These are phyloP conservation scores for Avena eriantha DNA, from an alignment of 176 grass and related monocot genomes.

Conservation along the genomic window DNA sequence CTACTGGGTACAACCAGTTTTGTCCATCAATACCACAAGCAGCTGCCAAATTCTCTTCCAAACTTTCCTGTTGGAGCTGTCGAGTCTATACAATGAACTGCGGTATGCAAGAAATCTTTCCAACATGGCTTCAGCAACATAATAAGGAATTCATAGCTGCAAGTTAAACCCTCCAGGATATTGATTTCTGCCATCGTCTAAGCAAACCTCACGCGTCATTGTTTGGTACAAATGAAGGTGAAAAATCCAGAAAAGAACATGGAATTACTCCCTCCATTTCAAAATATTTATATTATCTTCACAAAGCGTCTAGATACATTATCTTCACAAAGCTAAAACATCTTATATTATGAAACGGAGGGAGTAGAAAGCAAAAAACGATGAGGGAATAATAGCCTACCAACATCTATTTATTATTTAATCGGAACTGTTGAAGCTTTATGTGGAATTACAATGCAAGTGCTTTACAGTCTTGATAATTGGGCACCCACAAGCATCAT, in stretches of 20 bases:
- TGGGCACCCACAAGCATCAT: neutral
- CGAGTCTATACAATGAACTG: neutral
- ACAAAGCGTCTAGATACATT: too few relatives aligned
- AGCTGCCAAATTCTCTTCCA: neutral
- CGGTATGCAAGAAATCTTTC: neutral
- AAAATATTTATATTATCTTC: neutral
- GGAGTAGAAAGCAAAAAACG: neutral
- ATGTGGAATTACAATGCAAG: neutral
- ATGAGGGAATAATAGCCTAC: neutral
- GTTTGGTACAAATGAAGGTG: neutral
- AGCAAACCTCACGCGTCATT: neutral
- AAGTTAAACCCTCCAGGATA: too few relatives aligned
- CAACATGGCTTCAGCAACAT: neutral
- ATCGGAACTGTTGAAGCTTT: neutral
- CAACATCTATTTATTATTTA: neutral
- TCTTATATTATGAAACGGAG: neutral
- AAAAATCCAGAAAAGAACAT: neutral
- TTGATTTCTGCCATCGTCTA: too few relatives aligned
- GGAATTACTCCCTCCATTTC: neutral
- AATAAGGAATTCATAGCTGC: neutral
- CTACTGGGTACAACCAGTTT: constrained; percentile 4
- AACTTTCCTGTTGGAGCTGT: constrained; percentile 13
- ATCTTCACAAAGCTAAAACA: neutral
- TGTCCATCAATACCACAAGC: neutral
- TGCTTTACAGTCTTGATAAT: neutral